phyloP scores from a whole-genome alignment of 23 red algal genomes.

The Gracilaria vermiculophylla region DNA sequence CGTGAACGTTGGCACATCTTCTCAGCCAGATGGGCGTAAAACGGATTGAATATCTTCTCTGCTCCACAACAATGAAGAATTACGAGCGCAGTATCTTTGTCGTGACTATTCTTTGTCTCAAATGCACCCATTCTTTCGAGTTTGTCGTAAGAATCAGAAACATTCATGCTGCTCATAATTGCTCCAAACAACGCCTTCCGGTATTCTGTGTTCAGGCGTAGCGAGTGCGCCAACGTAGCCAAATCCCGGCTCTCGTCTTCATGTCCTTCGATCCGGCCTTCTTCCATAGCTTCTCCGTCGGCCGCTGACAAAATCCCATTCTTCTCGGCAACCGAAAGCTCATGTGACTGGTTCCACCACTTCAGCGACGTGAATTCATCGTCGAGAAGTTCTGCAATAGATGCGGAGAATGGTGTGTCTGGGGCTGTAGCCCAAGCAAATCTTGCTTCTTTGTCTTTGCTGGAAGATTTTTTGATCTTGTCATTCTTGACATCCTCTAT shows the following conservation, averaged over 20 bases:
- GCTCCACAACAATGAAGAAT: conserved; percentile 54
- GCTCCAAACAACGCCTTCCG: conserved; percentile 27
- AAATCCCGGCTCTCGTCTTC: conserved; percentile 12
- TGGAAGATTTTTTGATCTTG: conserved; percentile 11
- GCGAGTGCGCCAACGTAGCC: conserved; percentile 22
- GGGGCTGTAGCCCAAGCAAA: conserved; percentile 35
- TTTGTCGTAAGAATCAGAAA: conserved; percentile 23
- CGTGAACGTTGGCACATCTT: conserved; percentile 30
- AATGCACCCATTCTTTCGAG: conserved; percentile 47
- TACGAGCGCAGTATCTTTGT: conserved; percentile 45
- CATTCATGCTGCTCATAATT: conserved; percentile 50
- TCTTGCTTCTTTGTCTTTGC: neutral
- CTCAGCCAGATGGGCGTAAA: conserved; percentile 38
- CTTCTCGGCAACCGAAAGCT: conserved; percentile 17
- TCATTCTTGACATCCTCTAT: conserved; percentile 53
- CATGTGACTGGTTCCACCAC: conserved; percentile 41
- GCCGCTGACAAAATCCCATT: neutral
- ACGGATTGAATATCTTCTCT: conserved; percentile 62
- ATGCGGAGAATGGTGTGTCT: conserved; percentile 26
- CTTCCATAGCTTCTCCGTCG: neutral
- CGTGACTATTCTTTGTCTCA: conserved; percentile 26
- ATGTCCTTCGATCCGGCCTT: neutral
- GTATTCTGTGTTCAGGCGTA: conserved; percentile 41
- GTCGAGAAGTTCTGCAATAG: conserved; percentile 44
- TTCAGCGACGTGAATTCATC: conserved; percentile 31